Evolutionary conservation across 352 stramenopile species (phyloP), one percentile per base, ranked within the genome.

Genomic region (Pythium guiyangense): DNA sequence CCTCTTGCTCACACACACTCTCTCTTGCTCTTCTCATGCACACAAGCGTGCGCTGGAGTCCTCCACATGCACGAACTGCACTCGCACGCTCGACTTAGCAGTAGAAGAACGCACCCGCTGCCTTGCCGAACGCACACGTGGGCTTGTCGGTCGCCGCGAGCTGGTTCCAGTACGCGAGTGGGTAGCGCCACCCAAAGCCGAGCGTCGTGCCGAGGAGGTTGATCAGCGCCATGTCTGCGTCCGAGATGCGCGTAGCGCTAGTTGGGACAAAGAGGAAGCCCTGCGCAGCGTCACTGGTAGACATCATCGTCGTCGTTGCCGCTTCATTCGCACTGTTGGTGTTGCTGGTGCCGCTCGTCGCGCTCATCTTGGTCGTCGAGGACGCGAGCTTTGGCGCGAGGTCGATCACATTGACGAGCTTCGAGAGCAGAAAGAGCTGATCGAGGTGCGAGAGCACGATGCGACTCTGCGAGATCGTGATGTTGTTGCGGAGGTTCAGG

Each of bases 151-250:
- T 10, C 4, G 18, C 57, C 6, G 17, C 22, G n/a, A 59, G 57
- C n/a, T 59, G 34, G 22, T 26, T 46, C 57, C 57, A 63, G 50
- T 54, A 50, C 35, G 49, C 25, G 12, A 63, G 31, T 12, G 57
- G 31, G 45, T 63, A 63, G n/a, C 57, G 57, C 57, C 57, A 63
- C 17, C 57, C 57, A 53, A 63, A 63, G 34, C 57, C 57, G n/a
- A 63, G 50, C 44, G 10, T 54, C 42, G 20, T 44, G 8, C 40
- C 37, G 1, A 15, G 42, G 6, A 54, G 12, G 15, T 54, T 15
- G 12, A 59, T 40, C 3, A 59, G 11, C 22, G 42, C 42, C 31
- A 49, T 10, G 9, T 52, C 42, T 14, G 25, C 42, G 25, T 47
- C 57, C 27, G 29, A 18, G 27, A 26, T 27, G 15, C 20, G 6